Percentiles rank a stretch among this genome's conserved stretches.
Conservation (phyloP, 352 stramenopile species). For the Globisporangium nagaii region DNA sequence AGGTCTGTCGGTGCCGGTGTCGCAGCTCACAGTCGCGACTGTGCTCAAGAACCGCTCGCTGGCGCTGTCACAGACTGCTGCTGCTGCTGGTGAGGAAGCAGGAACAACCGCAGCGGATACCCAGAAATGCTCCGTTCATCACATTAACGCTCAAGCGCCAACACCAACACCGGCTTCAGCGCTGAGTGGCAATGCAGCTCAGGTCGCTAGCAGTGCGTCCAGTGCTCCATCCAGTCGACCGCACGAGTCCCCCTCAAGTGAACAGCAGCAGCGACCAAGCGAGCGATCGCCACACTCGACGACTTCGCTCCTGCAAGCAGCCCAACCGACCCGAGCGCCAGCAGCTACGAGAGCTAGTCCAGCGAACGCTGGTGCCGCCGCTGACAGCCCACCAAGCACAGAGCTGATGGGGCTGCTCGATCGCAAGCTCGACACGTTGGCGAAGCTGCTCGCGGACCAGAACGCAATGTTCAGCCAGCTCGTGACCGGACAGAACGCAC, state of each 20-base stretch:
- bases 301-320: neutral
- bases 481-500: neutral
- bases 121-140: too few species aligned
- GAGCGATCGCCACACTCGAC: neutral
- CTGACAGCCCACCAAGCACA: neutral
- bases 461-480: neutral
- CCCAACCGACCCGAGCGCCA: neutral
- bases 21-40: neutral
- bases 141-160: too few species aligned
- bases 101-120: too few species aligned
- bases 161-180: too few species aligned
- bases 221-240: too few species aligned
- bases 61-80: neutral
- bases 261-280: neutral
- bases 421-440: neutral
- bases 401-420: neutral
- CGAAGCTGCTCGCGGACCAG: neutral
- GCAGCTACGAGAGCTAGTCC: neutral
- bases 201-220: too few species aligned
- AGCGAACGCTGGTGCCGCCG: neutral
- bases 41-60: neutral
- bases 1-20: neutral
- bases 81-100: too few species aligned
- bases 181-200: too few species aligned
- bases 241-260: neutral